Evolutionary conservation across 1,284 basidiomycete genomes (phyloP), one percentile per base, ranked within the genome.

Genomic region (Austropuccinia psidii): DNA sequence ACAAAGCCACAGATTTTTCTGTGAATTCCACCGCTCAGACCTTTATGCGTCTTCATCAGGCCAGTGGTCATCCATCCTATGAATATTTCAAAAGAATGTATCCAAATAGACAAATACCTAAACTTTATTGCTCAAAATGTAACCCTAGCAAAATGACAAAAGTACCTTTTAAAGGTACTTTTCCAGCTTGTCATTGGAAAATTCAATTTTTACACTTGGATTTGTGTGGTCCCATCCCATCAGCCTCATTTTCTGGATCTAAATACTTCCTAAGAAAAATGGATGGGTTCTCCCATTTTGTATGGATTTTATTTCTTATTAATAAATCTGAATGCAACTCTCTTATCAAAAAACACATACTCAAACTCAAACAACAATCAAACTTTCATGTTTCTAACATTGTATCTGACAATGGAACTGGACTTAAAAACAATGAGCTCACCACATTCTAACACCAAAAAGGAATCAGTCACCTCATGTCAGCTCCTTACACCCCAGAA

Each of bases 401-500:
- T 5, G 27, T 47, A 4, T 13, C 24, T 45, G 60, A 64, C 41
- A 64, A 64, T 45, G 60, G 60, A 6, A 64, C 60, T 19, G 41
- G 45, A 64, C 45, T 64, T 24, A 64, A 45, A 21, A 64, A 45
- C 60, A 45, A 27, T 4, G 24, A 45, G 15, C 41, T 64, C 35
- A 64, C 9, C 29, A 3, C 6, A 9, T 64, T 17, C 60, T 64
- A 47, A 35, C n/a, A 45, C 8, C 7, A 17, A 21, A 43, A 43
- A 27, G 61, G 61, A 1, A 64, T 64, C 21, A 4, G 8, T n/a
- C 45, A 31, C 21, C 45, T 33, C 27, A 64, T 50, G 15, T 49
- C 45, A 6, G 61, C 45, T 8, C 61, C 45, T n/a, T 79, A 84
- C 69, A 79, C 81, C 2, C 81, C 80, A 2, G 75, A 78, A 57